These are phyloP conservation scores for Backusella psychrophila DNA, from an alignment of 192 early-diverging fungal genomes.

Conservation along the genomic window DNA sequence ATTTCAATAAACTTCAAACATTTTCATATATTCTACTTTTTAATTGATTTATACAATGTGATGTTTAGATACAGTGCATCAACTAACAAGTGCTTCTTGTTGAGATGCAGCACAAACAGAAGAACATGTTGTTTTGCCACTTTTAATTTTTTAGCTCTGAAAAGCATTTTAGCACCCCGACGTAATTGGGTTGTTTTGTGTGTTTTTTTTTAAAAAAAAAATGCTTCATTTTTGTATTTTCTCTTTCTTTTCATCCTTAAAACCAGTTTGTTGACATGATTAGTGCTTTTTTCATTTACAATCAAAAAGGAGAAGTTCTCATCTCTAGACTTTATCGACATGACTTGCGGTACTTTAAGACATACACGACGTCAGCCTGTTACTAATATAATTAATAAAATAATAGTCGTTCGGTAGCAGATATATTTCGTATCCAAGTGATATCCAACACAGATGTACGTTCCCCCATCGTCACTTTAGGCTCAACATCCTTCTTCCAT, in stretches of 20 bases:
- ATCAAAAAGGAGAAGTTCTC: conserved; percentile 98
- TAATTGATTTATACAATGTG: background rate
- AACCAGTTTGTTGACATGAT: conserved; percentile 63
- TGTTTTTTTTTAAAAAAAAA: background rate
- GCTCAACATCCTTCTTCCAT: conserved; percentile 93
- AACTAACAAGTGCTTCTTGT: background rate
- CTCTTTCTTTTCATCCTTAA: background rate
- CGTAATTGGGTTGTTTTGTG: background rate
- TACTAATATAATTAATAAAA: background rate
- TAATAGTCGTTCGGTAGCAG: conserved; percentile 84
- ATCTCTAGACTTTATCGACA: conserved; percentile 94
- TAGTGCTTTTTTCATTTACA: conserved; percentile 95
- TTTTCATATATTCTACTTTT: background rate
- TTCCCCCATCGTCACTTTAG: conserved; percentile 88
- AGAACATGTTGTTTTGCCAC: background rate
- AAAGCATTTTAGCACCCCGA: background rate
- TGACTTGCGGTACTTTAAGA: conserved; percentile 80
- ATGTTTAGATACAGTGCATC: background rate
- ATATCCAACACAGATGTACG: conserved; percentile 86
- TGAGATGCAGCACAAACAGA: background rate
- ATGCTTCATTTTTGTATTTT: background rate
- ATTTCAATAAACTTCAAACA: background rate
- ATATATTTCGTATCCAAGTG: conserved; percentile 97
- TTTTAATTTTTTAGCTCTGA: background rate
- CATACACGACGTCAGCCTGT: background rate